phyloP scores from a whole-genome alignment of 805 yeast species.

The Diddensiella transvaalensis region DNA sequence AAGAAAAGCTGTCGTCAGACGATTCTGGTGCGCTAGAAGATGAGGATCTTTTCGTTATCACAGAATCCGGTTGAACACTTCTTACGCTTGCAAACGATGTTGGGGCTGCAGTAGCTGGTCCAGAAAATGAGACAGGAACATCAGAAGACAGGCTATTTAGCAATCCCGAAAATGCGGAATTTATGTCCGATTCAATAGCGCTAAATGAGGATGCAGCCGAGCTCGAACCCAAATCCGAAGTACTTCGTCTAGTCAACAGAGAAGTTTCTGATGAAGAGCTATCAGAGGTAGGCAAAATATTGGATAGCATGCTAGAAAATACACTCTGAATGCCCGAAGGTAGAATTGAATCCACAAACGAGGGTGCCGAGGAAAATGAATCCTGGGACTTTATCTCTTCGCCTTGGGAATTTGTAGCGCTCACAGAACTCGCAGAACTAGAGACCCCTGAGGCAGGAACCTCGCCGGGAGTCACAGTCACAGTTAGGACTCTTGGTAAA shows the following conservation, averaged over 20 bases:
- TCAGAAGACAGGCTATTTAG: constrained; percentile 18
- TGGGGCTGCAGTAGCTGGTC: constrained; percentile 9
- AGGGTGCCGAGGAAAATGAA: not conserved
- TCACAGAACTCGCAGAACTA: too few relatives aligned
- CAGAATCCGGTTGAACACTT: not conserved
- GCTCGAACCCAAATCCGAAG: not conserved
- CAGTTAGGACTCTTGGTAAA: constrained; percentile 8
- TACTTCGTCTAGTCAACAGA: not conserved
- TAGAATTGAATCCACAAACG: not conserved
- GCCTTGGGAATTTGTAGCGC: too few relatives aligned
- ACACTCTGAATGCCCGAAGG: not conserved
- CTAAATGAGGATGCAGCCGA: constrained; percentile 4
- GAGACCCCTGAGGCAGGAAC: too few relatives aligned
- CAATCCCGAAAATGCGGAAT: constrained; percentile 22
- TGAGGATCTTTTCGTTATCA: not conserved
- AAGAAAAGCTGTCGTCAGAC: not conserved
- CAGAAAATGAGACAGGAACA: constrained; percentile 16
- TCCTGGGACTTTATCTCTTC: not conserved
- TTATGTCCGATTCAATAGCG: constrained; percentile 17
- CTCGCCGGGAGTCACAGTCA: constrained; percentile 1
- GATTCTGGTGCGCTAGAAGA: not conserved
- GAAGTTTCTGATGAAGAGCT: not conserved
- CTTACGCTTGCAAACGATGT: constrained; percentile 2
- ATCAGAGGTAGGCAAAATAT: not conserved
- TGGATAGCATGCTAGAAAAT: constrained; percentile 1